A percentile compares a stretch with the other conserved stretches of the same genome.
phyloP scores from a whole-genome alignment of 768 basidiomycete species.

The Crepidotus variabilis region DNA sequence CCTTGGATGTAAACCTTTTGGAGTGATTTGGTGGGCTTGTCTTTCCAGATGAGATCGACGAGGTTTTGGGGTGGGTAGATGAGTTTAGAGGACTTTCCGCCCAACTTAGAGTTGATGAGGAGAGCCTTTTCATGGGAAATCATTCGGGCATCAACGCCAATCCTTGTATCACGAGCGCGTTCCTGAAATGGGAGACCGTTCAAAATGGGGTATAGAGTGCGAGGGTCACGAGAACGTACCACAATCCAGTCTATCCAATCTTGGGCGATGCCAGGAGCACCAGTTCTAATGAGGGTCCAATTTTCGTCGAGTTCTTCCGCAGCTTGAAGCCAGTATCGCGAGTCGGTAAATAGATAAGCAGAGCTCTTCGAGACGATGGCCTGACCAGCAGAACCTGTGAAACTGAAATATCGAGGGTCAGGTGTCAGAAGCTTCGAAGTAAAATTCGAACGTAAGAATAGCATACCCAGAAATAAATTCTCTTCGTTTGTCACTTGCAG shows the following conservation, averaged over 20 bases:
- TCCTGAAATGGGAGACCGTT: constrained; percentile 13
- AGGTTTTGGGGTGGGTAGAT: constrained; percentile 82
- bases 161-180: constrained; percentile 43
- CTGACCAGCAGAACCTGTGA: constrained; percentile 52
- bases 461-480: constrained; percentile 75
- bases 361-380: constrained; percentile 63
- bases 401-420: constrained; percentile 14
- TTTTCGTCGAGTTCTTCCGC: constrained; percentile 63
- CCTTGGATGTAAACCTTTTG: constrained; percentile 65
- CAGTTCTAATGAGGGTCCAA: constrained; percentile 68
- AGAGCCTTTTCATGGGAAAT: constrained; percentile 70
- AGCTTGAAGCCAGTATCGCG: constrained; percentile 83
- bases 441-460: constrained; percentile 7
- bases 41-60: constrained; percentile 77
- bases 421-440: background rate
- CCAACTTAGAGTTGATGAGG: constrained; percentile 54
- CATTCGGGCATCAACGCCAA: constrained; percentile 86
- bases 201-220: background rate
- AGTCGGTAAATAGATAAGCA: constrained; percentile 77
- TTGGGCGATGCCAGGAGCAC: constrained; percentile 45
- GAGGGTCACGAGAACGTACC: constrained; percentile 31
- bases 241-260: constrained; percentile 82
- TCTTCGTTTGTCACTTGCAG: constrained; percentile 69
- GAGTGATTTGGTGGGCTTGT: constrained; percentile 67
- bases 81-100: constrained; percentile 55